phyloP scores from a whole-genome alignment of 495 filamentous ascomycete genomes.

The Daldinia grandis region DNA sequence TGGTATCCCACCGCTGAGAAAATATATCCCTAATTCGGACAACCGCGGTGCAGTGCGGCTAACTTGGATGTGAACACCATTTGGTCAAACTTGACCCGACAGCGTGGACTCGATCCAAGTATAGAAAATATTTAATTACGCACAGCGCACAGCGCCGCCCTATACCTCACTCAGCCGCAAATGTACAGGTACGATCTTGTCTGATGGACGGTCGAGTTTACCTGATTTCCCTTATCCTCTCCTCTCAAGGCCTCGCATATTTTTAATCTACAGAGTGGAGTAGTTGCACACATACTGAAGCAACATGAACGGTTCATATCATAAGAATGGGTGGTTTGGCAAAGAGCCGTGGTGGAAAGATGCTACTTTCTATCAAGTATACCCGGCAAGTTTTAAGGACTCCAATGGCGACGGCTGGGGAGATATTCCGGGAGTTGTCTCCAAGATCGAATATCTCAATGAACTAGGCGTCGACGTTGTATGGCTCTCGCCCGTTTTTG shows the following conservation, averaged over 20 bases:
- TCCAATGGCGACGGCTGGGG: slow-evolving; percentile 73
- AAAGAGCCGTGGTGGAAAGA: slow-evolving; percentile 53
- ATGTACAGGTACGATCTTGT: not conserved
- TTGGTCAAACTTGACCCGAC: slow-evolving; percentile 23
- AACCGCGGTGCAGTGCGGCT: slow-evolving; percentile 4
- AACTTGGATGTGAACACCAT: slow-evolving; percentile 9
- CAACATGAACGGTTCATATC: slow-evolving; percentile 29
- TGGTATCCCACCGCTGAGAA: not conserved
- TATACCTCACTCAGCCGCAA: not conserved
- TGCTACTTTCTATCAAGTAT: slow-evolving; percentile 70
- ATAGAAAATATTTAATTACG: slow-evolving; percentile 1
- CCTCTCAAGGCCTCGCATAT: not conserved
- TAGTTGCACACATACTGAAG: not conserved
- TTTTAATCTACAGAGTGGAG: not conserved
- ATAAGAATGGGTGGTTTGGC: slow-evolving; percentile 31
- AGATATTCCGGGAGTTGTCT: slow-evolving; percentile 72
- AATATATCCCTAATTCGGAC: not conserved
- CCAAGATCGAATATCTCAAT: slow-evolving; percentile 71
- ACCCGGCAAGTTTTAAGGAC: slow-evolving; percentile 72
- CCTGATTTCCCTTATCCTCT: not conserved
- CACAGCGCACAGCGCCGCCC: not conserved
- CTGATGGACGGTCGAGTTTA: not conserved
- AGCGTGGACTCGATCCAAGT: not conserved
- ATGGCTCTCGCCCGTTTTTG: slow-evolving; percentile 74
- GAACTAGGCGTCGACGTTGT: slow-evolving; percentile 70